Evolutionary conservation across 148 eudicot species (phyloP).

Genomic region (Chenopodium formosanum): DNA sequence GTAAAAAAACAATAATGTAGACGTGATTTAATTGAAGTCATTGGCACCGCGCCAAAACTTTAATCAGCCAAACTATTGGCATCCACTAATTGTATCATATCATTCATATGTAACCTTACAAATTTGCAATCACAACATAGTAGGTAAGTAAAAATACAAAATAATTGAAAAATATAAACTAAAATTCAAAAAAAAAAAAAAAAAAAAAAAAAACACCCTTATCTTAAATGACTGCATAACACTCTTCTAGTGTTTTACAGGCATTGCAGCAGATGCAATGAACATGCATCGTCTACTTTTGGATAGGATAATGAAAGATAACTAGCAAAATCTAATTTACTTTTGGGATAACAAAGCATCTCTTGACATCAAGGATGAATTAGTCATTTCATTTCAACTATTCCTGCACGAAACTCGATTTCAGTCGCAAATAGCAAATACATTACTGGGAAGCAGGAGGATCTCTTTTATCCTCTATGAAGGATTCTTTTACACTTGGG

Average conservation of each 20-base stretch:
- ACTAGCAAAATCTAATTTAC: not conserved
- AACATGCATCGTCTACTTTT: not conserved
- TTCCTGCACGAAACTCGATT: not conserved
- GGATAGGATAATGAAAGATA: not conserved
- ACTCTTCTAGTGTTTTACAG: not conserved
- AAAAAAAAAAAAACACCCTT: not conserved
- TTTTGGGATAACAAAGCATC: not conserved
- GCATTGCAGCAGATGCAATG: not conserved
- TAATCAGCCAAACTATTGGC: no score
- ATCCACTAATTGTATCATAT: no score
- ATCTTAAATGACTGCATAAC: not conserved
- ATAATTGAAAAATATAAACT: no score
- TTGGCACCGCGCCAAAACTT: no score
- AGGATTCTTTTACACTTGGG: constrained; percentile 8
- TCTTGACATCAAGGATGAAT: not conserved
- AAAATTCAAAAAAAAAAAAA: no score
- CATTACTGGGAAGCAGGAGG: not conserved
- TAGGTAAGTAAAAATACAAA: not conserved
- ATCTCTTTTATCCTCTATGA: not conserved
- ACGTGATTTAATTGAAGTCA: no score
- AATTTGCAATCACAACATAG: not conserved
- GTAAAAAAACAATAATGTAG: no score
- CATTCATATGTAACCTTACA: not conserved
- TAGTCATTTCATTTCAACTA: not conserved
- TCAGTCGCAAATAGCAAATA: not conserved